Conservation (phyloP, 495 filamentous ascomycete genomes). For the Bryoglossum gracile region DNA sequence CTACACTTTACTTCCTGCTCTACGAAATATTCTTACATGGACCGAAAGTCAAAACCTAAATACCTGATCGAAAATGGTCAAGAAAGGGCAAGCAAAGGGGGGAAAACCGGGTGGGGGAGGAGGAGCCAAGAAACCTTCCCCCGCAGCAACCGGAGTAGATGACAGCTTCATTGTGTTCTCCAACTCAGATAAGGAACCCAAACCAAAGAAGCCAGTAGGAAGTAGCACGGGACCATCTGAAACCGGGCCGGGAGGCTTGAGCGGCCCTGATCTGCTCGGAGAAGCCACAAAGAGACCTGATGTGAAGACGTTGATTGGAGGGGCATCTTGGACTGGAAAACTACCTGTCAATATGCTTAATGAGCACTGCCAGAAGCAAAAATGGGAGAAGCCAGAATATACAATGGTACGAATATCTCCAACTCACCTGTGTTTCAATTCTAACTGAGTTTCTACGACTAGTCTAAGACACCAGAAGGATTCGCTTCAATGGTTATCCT, state of each 20-base stretch:
- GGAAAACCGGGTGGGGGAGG: conserved; percentile 23
- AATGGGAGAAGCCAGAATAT: conserved; percentile 93
- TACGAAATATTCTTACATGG: conserved; percentile 14
- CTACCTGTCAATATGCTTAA: conserved; percentile 86
- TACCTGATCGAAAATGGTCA: conserved; percentile 26
- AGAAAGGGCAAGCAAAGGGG: conserved; percentile 43
- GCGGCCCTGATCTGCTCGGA: conserved; percentile 31
- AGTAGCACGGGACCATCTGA: conserved; percentile 29
- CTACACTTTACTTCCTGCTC: neutral
- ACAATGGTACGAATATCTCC: conserved; percentile 47
- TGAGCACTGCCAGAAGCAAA: conserved; percentile 91
- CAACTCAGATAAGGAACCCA: conserved; percentile 51
- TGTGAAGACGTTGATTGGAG: conserved; percentile 83
- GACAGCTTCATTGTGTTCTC: conserved; percentile 63
- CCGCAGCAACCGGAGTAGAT: conserved; percentile 31
- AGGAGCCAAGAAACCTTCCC: conserved; percentile 18
- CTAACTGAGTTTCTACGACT: neutral
- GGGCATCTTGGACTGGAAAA: conserved; percentile 96
- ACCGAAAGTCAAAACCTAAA: neutral
- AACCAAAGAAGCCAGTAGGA: conserved; percentile 36
- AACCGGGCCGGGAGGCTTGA: conserved; percentile 20
- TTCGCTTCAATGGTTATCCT: conserved; percentile 75
- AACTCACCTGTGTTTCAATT: neutral
- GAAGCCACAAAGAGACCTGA: conserved; percentile 69
- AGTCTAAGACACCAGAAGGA: conserved; percentile 42